Conservation (phyloP, 2,329 filamentous ascomycete species). For the Malbranchea cinnamomea region DNA sequence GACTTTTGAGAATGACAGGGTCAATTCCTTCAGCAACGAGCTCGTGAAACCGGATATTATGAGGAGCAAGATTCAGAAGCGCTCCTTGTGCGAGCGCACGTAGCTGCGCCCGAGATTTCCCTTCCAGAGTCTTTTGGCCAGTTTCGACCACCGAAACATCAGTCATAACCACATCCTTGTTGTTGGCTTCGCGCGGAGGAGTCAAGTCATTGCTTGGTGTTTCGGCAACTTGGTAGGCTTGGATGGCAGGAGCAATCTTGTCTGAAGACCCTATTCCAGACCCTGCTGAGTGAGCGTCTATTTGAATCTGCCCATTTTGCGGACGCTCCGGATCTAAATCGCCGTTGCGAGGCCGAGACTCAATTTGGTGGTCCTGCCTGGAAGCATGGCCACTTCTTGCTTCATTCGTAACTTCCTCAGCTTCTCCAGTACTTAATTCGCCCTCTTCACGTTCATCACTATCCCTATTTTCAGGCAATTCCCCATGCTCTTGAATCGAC, state of each 20-base stretch:
- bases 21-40: constrained; percentile 62
- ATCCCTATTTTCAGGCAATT: constrained; percentile 13
- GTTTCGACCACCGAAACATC: neutral
- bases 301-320: neutral
- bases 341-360: neutral
- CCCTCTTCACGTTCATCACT: constrained; percentile 51
- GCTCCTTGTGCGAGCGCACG: constrained; percentile 45
- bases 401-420: constrained; percentile 18
- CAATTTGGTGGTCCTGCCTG: neutral
- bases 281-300: neutral
- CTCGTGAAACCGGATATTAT: constrained; percentile 59
- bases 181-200: too few relatives aligned
- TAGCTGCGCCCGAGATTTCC: constrained; percentile 23
- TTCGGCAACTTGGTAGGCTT: too few relatives aligned
- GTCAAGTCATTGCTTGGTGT: too few relatives aligned
- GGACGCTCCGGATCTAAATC: neutral
- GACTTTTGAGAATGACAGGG: constrained; percentile 41
- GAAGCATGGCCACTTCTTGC: constrained; percentile 2
- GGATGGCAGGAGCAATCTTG: too few relatives aligned
- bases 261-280: neutral
- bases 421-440: constrained; percentile 59
- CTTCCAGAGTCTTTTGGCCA: constrained; percentile 4
- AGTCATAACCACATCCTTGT: too few relatives aligned
- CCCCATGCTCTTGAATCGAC: neutral
- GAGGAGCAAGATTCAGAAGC: constrained; percentile 43